A percentile compares a stretch with the other conserved stretches of the same genome.
These are phyloP conservation scores for Hura crepitans DNA, from an alignment of 441 rosid species.

Conservation along the genomic window DNA sequence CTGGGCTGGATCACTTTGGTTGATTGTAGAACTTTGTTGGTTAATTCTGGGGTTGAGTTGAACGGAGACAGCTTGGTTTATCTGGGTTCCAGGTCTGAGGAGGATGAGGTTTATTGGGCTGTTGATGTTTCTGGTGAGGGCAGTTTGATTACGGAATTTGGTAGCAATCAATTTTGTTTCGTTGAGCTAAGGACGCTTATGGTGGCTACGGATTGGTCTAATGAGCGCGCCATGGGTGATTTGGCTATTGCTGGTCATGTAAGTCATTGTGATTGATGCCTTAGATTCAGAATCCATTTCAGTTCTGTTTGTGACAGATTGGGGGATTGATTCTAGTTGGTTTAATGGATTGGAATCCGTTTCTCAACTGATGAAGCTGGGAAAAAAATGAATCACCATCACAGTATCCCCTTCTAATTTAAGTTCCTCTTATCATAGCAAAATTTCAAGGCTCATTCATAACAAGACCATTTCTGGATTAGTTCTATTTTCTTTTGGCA, in stretches of 20 bases:
- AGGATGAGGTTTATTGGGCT: constrained; percentile 76
- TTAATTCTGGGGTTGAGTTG: constrained; percentile 44
- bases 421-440: neutral
- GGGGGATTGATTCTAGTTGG: neutral
- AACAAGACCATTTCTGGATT: neutral
- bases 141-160: constrained; percentile 41
- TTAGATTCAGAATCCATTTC: neutral
- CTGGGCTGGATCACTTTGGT: constrained; percentile 67
- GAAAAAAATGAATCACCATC: neutral
- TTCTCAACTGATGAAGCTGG: neutral
- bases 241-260: constrained; percentile 96
- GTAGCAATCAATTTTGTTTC: constrained; percentile 48
- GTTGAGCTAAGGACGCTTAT: constrained; percentile 82
- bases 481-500: neutral
- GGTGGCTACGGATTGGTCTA: constrained; percentile 93
- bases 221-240: constrained; percentile 65
- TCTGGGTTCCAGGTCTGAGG: constrained; percentile 62
- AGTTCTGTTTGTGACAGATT: neutral
- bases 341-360: neutral
- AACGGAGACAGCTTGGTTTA: constrained; percentile 53
- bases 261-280: constrained; percentile 27
- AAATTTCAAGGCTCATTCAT: neutral
- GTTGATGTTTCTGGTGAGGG: constrained; percentile 52
- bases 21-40: constrained; percentile 50
- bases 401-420: neutral